Evolutionary conservation across 495 filamentous ascomycete genomes (phyloP).

Genomic region (Aspergillus coremiiformis): DNA sequence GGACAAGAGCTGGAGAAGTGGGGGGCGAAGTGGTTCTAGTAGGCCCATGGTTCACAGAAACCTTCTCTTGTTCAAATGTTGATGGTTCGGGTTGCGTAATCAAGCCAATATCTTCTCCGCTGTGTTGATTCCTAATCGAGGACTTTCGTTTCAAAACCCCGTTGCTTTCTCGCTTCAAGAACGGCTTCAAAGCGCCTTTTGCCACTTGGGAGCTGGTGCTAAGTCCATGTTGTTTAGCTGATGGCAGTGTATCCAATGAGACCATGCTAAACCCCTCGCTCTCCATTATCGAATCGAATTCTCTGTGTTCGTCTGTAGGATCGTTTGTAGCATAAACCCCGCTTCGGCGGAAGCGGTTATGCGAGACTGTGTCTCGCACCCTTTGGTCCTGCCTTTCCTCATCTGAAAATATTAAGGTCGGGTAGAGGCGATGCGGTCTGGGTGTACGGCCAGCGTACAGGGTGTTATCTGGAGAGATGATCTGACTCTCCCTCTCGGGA

Average conservation of each 20-base stretch:
- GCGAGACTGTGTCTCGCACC: neutral
- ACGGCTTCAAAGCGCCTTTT: slow-evolving; percentile 21
- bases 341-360: slow-evolving; percentile 2
- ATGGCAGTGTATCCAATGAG: slow-evolving; percentile 46
- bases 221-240: slow-evolving; percentile 33
- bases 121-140: slow-evolving; percentile 10
- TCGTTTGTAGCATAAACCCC: slow-evolving; percentile 16
- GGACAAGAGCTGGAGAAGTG: neutral
- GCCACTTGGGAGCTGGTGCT: slow-evolving; percentile 15
- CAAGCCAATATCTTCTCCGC: neutral
- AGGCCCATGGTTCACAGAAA: neutral
- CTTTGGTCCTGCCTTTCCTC: slow-evolving; percentile 24
- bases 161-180: slow-evolving; percentile 24
- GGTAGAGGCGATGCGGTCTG: slow-evolving; percentile 28
- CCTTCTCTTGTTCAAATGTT: neutral
- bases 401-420: slow-evolving; percentile 38
- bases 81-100: neutral
- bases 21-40: neutral
- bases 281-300: slow-evolving; percentile 52
- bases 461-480: slow-evolving; percentile 26
- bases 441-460: slow-evolving; percentile 27
- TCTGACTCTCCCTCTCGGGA: slow-evolving; percentile 22
- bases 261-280: slow-evolving; percentile 57
- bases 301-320: slow-evolving; percentile 37
- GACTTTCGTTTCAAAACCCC: slow-evolving; percentile 28